A percentile compares a stretch with the other conserved stretches of the same genome.
Conservation (phyloP, 208 protist genomes). For the Leishmania amazonensis region DNA sequence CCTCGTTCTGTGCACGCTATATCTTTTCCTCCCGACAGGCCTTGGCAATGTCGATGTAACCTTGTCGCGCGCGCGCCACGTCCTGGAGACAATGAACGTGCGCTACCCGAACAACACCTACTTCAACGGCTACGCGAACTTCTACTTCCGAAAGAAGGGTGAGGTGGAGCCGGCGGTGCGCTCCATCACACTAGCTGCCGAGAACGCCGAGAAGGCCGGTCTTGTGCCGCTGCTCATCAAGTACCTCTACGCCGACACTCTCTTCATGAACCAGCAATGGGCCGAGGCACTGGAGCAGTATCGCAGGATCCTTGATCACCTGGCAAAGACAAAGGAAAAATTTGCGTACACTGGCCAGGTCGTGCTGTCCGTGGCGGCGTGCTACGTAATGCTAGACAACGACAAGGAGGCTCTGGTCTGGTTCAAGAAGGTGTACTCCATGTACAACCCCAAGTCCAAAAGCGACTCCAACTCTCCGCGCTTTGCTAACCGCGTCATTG, state of each 20-base stretch:
- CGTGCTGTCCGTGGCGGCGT: conserved; percentile 79
- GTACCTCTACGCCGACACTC: conserved; percentile 90
- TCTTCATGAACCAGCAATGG: conserved; percentile 92
- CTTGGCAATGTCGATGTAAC: conserved; percentile 79
- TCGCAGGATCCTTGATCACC: conserved; percentile 60
- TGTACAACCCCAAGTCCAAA: conserved; percentile 92
- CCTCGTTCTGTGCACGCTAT: conserved; percentile 86
- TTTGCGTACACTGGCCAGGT: conserved; percentile 92
- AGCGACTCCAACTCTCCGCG: conserved; percentile 90
- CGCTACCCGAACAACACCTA: conserved; percentile 89
- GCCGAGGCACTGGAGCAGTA: conserved; percentile 68
- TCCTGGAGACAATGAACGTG: conserved; percentile 84
- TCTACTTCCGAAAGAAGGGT: conserved; percentile 89
- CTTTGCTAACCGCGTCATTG: conserved; percentile 75
- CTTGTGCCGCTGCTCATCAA: conserved; percentile 82
- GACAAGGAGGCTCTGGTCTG: conserved; percentile 63
- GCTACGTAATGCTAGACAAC: conserved; percentile 82
- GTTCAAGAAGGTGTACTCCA: conserved; percentile 81
- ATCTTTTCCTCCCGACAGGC: conserved; percentile 90
- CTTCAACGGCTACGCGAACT: conserved; percentile 92
- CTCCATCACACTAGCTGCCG: conserved; percentile 69
- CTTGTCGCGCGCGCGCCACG: conserved; percentile 68
- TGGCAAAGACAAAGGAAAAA: conserved; percentile 69
- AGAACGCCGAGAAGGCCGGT: conserved; percentile 75
- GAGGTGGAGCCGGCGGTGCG: conserved; percentile 73